Conservation (phyloP, 2,329 filamentous ascomycete species). For the Cladosporium sp. region DNA sequence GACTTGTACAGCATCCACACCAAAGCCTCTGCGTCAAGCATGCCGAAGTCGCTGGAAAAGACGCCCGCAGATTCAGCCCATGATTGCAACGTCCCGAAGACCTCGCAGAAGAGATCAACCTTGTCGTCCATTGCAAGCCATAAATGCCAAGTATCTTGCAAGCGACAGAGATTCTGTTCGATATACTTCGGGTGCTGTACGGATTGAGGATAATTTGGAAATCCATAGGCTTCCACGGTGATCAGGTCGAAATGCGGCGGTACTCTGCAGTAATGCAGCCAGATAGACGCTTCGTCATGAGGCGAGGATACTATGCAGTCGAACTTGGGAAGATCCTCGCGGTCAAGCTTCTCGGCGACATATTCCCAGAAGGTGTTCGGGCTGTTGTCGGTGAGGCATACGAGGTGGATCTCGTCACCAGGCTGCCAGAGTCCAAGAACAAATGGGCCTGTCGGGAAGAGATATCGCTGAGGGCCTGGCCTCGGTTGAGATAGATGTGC, state of each 20-base stretch:
- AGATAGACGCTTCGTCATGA: neutral
- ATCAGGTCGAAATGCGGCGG: constrained; percentile 6
- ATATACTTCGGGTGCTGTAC: neutral
- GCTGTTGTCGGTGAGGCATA: constrained; percentile 19
- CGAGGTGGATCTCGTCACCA: constrained; percentile 19
- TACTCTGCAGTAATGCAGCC: constrained; percentile 10
- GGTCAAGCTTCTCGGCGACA: constrained; percentile 16
- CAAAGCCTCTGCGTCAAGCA: neutral
- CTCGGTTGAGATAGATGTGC: neutral
- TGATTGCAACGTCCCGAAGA: constrained; percentile 1
- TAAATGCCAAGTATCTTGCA: constrained; percentile 2
- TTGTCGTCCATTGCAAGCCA: neutral
- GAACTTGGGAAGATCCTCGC: constrained; percentile 8
- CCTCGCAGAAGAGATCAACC: neutral
- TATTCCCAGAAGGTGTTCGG: constrained; percentile 19
- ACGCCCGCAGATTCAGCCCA: constrained; percentile 12
- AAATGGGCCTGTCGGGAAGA: constrained; percentile 15
- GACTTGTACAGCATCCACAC: constrained; percentile 3
- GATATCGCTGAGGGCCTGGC: constrained; percentile 7
- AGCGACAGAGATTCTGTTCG: neutral
- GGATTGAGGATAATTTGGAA: neutral
- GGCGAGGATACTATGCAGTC: constrained; percentile 3
- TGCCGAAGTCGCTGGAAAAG: constrained; percentile 3
- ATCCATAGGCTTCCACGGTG: neutral
- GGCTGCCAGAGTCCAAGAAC: constrained; percentile 13